phyloP scores from a whole-genome alignment of 345 rosid species.

The Gynandropsis gynandra region DNA sequence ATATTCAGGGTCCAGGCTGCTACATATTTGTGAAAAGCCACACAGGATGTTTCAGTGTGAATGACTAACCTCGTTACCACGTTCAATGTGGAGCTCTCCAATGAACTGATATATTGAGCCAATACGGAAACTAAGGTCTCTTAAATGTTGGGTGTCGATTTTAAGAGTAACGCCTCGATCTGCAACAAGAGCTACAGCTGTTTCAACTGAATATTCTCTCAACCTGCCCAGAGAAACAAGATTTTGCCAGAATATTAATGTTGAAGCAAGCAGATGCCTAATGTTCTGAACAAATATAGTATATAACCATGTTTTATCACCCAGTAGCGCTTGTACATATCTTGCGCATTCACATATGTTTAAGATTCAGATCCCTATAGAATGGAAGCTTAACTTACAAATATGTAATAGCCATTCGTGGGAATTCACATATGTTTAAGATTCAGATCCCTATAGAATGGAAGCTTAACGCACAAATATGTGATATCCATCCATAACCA shows the following conservation, averaged over 20 bases:
- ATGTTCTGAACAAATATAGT: background rate
- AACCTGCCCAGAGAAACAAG: constrained; percentile 34
- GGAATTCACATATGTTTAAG: too few relatives aligned
- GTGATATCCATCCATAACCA: too few relatives aligned
- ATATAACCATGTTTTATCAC: too few relatives aligned
- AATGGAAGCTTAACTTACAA: too few relatives aligned
- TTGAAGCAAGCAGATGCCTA: constrained; percentile 3
- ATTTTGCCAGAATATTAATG: background rate
- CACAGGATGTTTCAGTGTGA: background rate
- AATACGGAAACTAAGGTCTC: constrained; percentile 57
- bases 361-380: too few relatives aligned
- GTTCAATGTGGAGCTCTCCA: constrained; percentile 67
- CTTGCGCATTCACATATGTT: too few relatives aligned
- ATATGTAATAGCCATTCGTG: too few relatives aligned
- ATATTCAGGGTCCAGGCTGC: background rate
- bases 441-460: too few relatives aligned
- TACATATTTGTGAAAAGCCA: background rate
- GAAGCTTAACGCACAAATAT: too few relatives aligned
- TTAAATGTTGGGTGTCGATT: constrained; percentile 56
- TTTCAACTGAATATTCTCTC: constrained; percentile 45
- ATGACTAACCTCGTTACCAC: constrained; percentile 41
- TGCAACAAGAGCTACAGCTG: constrained; percentile 43
- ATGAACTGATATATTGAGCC: constrained; percentile 71
- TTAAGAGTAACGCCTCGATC: constrained; percentile 47
- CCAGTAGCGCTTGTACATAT: too few relatives aligned